These are phyloP conservation scores for Alternaria sp. DNA, from an alignment of 2,329 filamentous ascomycete genomes.

Conservation along the genomic window DNA sequence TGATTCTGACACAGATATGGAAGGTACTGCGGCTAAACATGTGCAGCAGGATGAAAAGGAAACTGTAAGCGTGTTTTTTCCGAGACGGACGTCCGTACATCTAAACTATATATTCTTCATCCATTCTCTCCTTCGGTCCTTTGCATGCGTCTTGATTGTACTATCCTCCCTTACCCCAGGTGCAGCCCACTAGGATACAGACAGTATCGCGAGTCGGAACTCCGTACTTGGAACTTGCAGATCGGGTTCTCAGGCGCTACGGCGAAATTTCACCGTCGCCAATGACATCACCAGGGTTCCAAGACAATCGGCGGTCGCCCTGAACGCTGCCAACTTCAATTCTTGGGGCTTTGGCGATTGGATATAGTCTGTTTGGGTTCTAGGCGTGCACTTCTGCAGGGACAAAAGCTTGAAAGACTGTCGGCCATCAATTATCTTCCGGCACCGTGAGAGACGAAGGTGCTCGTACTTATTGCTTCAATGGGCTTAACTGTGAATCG, in stretches of 20 bases:
- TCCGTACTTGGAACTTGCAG: not conserved
- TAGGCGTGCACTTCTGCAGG: not conserved
- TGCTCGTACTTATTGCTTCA: not conserved
- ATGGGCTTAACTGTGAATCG: not conserved
- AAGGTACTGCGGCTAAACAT: not conserved
- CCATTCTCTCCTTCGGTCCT: not conserved
- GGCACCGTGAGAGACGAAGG: not conserved
- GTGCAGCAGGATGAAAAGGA: not conserved
- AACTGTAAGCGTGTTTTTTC: not conserved
- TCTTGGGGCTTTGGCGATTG: not conserved
- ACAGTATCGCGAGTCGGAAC: not conserved
- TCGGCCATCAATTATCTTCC: not conserved
- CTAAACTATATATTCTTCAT: not conserved
- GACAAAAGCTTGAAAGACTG: not conserved
- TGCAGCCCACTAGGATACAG: not conserved
- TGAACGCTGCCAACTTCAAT: not conserved
- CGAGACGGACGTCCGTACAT: not conserved
- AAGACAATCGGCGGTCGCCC: not conserved
- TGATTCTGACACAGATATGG: not conserved
- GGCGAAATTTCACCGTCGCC: not conserved
- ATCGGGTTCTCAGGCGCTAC: slow-evolving; percentile 2
- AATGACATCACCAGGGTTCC: not conserved
- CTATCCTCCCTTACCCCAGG: not conserved
- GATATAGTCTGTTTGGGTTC: not conserved
- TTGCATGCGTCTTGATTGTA: not conserved